phyloP scores from a whole-genome alignment of 2,329 filamentous ascomycete genomes.

The Verticillium tricorpus region DNA sequence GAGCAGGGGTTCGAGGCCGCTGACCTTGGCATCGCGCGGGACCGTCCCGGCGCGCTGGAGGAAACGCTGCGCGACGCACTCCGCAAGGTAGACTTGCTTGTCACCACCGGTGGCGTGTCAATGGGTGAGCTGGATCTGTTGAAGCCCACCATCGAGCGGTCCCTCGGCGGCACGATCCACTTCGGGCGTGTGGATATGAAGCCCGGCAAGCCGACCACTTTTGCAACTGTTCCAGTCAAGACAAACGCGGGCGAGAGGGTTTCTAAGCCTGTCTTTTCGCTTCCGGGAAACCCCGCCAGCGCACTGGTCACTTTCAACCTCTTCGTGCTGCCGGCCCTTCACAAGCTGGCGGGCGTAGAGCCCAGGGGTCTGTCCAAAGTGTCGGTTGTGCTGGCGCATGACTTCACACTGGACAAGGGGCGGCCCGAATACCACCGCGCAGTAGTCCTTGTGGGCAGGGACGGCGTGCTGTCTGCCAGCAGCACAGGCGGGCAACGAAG shows the following conservation, averaged over 20 bases:
- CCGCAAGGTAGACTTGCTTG: conserved; percentile 70
- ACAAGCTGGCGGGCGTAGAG: conserved; percentile 66
- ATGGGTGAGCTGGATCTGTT: conserved; percentile 98
- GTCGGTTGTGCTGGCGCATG: conserved; percentile 65
- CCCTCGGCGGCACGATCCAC: conserved; percentile 86
- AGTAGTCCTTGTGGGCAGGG: conserved; percentile 58
- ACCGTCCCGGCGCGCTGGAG: conserved; percentile 71
- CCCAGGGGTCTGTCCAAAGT: conserved; percentile 68
- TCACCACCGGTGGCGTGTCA: conserved; percentile 91
- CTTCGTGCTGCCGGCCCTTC: conserved; percentile 84
- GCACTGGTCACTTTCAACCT: conserved; percentile 91
- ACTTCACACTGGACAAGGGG: conserved; percentile 68
- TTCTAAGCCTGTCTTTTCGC: conserved; percentile 74
- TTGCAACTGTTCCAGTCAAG: conserved; percentile 77
- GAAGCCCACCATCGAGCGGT: conserved; percentile 90
- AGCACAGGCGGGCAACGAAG: conserved; percentile 91
- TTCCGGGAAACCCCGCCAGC: conserved; percentile 91
- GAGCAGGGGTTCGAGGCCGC: conserved; percentile 74
- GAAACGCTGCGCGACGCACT: conserved; percentile 71
- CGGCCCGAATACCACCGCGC: conserved; percentile 90
- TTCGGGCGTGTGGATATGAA: conserved; percentile 98
- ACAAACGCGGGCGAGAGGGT: conserved; percentile 53
- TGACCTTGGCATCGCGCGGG: conserved; percentile 81
- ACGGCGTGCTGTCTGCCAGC: conserved; percentile 66
- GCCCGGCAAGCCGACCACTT: conserved; percentile 95